Evolutionary conservation across 495 filamentous ascomycete genomes (phyloP), one percentile per base, ranked within the genome.

Genomic region (Penicillium silybi): DNA sequence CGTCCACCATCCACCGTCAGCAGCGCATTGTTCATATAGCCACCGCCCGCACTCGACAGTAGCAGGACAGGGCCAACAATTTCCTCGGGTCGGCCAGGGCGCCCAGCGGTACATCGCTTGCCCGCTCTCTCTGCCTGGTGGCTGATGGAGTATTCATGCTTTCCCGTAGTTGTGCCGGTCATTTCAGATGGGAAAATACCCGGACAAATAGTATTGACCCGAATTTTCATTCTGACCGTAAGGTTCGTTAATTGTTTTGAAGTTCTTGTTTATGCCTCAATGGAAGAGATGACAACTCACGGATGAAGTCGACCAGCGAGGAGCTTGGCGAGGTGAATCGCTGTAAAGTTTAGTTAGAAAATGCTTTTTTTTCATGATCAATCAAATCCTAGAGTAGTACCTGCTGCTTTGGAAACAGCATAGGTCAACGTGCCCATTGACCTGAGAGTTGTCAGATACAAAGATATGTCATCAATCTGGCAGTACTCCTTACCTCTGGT

Each of bases 191-290:
- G 72, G 55, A 74, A 76, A 1, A 74, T 66, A 39, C 72, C 68
- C 10, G 77, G 77, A 6, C 73, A 71, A 43, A 80, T 79, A 35
- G 56, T 64, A 48, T 72, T 72, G 35, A 70, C 53, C 13, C 68
- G 43, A 50, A 75, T 64, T 47, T 74, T 75, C 26, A 77, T 38
- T 8, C 49, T 45, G n/a, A n/a, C n/a, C n/a, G n/a, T n/a, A n/a
- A n/a, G n/a, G n/a, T n/a, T n/a, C n/a, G n/a, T n/a, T n/a, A n/a
- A n/a, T n/a, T n/a, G n/a, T n/a, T n/a, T n/a, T n/a, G n/a, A n/a
- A n/a, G n/a, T n/a, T n/a, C n/a, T n/a, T n/a, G n/a, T n/a, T 8
- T 8, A 7, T 18, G 25, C 16, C 1, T 3, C 10, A 26, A 23
- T 44, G 8, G 19, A 25, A 3, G n/a, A 43, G 6, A 25, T 6